phyloP scores from a whole-genome alignment of 2,329 filamentous ascomycete species.

The Cladosporium sp. region DNA sequence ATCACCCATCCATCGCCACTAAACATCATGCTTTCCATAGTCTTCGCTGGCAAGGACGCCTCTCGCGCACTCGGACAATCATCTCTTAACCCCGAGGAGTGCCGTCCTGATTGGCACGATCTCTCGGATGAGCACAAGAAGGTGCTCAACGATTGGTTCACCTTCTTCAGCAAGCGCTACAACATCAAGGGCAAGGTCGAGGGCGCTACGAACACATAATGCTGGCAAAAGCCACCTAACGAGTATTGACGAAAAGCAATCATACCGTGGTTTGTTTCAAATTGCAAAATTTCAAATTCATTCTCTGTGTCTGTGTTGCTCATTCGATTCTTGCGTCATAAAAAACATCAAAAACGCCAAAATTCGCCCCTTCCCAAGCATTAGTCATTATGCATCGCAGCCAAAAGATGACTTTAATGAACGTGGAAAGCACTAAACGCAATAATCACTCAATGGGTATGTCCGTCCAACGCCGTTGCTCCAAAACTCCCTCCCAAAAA shows the following conservation, averaged over 20 bases:
- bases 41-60: constrained; percentile 92
- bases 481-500: constrained; percentile 12
- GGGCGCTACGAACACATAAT: constrained; percentile 27
- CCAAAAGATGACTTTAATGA: neutral
- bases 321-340: neutral
- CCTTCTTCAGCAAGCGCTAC: constrained; percentile 95
- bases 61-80: constrained; percentile 86
- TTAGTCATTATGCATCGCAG: neutral
- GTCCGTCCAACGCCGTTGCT: constrained; percentile 23
- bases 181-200: constrained; percentile 68
- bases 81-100: constrained; percentile 81
- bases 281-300: neutral
- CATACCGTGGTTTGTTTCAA: neutral
- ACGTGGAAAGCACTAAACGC: constrained; percentile 2
- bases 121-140: constrained; percentile 80
- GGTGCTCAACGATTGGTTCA: constrained; percentile 85
- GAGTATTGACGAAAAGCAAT: neutral
- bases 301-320: neutral
- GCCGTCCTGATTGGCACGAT: constrained; percentile 74
- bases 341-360: neutral
- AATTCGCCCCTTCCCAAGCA: neutral
- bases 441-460: constrained; percentile 30
- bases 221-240: neutral
- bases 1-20: neutral
- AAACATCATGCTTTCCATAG: constrained; percentile 45